These are phyloP conservation scores for Nepenthes alata DNA, from an alignment of 179 eudicot species.

Conservation along the genomic window DNA sequence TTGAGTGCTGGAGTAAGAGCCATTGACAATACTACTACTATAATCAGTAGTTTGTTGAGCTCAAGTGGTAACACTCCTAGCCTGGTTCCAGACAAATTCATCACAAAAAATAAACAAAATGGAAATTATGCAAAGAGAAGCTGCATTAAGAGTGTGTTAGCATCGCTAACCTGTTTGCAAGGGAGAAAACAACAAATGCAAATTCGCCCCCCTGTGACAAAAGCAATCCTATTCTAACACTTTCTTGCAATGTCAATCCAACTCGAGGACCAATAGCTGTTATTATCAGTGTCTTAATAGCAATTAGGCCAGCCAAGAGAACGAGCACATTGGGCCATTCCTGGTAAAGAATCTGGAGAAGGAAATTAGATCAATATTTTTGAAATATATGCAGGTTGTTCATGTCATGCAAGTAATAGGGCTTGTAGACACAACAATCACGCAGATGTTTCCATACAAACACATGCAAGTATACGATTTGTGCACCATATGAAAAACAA, in stretches of 20 bases:
- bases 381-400: not conserved
- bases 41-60: conserved; percentile 91
- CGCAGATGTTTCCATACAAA: not conserved
- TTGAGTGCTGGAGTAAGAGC: conserved; percentile 88
- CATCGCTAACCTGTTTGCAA: conserved; percentile 67
- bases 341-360: conserved; percentile 63
- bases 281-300: conserved; percentile 77
- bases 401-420: not conserved
- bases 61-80: conserved; percentile 97
- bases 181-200: conserved; percentile 89
- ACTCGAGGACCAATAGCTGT: conserved; percentile 93
- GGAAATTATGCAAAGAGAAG: not conserved
- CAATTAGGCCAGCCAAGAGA: conserved; percentile 79
- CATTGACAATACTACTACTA: conserved; percentile 96
- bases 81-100: conserved; percentile 28
- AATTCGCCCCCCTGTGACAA: conserved; percentile 97
- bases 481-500: no score
- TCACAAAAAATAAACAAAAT: conserved; percentile 9
- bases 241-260: conserved; percentile 75
- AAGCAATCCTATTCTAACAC: conserved; percentile 87
- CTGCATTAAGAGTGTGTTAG: not conserved
- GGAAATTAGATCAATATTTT: conserved; percentile 2
- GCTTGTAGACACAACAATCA: not conserved
- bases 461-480: not conserved
- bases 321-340: conserved; percentile 97